These are phyloP conservation scores for Solanum piurae DNA, from an alignment of 257 asterid genomes.

Conservation along the genomic window DNA sequence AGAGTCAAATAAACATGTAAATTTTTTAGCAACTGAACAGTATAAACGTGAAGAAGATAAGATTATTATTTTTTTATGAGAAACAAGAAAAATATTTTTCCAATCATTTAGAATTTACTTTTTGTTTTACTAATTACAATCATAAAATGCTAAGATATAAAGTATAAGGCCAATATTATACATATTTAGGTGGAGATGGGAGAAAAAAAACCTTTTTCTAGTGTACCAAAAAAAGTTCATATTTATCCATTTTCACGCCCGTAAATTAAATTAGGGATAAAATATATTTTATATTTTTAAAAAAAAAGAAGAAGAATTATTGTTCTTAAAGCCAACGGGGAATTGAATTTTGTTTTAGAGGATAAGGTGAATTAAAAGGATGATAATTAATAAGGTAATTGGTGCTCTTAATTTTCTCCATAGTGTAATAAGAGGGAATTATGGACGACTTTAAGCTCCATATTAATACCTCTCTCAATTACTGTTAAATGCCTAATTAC, in stretches of 20 bases:
- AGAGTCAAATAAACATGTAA: not conserved
- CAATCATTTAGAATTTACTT: not conserved
- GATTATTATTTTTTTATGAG: not conserved
- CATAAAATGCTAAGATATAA: not conserved
- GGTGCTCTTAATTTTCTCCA: not conserved
- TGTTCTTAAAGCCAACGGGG: not conserved
- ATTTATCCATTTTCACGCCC: not conserved
- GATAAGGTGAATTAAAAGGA: not conserved
- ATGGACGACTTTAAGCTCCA: slow-evolving; percentile 6
- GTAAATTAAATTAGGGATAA: not conserved
- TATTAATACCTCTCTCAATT: slow-evolving; percentile 1
- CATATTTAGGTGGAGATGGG: not conserved
- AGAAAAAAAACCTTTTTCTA: not conserved
- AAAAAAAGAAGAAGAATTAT: not conserved
- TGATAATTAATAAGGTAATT: not conserved
- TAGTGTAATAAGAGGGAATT: slow-evolving; percentile 5
- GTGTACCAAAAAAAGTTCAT: not conserved
- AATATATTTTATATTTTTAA: not conserved
- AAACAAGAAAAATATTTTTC: not conserved
- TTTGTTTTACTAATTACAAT: not conserved
- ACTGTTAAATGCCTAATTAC: not conserved
- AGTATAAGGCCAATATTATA: not conserved
- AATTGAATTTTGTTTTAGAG: not conserved
- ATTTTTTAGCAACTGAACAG: not conserved
- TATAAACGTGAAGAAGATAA: not conserved